A percentile compares a stretch with the other conserved stretches of the same genome.
These are phyloP conservation scores for Paramecium sonneborni DNA, from an alignment of 73 alveolate species.

Conservation along the genomic window DNA sequence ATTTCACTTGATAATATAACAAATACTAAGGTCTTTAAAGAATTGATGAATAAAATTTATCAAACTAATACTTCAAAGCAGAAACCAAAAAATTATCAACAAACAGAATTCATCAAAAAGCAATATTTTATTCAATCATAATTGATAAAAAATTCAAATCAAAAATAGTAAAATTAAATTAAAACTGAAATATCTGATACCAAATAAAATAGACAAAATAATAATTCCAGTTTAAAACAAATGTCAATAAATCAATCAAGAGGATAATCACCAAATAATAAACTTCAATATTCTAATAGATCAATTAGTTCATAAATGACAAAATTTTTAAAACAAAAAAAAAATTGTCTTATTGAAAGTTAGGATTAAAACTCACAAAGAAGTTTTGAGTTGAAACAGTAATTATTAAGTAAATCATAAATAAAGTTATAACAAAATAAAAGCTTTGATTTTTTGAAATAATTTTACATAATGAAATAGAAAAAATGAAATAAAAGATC, in stretches of 20 bases:
- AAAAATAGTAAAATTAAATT: not conserved
- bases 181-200: not conserved
- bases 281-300: not conserved
- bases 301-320: not conserved
- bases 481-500: not conserved
- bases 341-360: not conserved
- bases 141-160: not conserved
- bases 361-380: not conserved
- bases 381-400: not conserved
- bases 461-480: not conserved
- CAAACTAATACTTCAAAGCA: not conserved
- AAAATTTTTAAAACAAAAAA: not conserved
- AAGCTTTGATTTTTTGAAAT: not conserved
- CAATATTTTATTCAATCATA: not conserved
- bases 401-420: not conserved
- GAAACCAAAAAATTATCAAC: not conserved
- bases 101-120: not conserved
- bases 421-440: not conserved
- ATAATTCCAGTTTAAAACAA: not conserved
- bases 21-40: not conserved
- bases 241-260: not conserved
- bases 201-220: not conserved
- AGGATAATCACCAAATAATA: not conserved
- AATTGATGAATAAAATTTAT: not conserved
- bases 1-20: not conserved